Conservation (phyloP, 345 rosid genomes). For the Heritiera littoralis region DNA sequence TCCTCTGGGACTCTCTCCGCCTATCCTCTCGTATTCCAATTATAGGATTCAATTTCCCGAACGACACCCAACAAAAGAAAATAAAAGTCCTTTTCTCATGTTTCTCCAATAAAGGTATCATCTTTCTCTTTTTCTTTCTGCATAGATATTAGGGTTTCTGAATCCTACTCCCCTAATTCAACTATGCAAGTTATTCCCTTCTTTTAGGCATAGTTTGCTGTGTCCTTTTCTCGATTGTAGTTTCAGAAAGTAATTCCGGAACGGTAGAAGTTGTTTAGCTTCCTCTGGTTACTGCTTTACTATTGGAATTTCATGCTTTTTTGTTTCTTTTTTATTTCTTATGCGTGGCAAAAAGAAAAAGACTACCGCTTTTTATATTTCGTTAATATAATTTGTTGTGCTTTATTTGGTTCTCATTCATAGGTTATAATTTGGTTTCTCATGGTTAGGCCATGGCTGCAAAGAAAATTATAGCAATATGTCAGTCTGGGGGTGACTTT, state of each 20-base stretch:
- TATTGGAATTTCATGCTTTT: background rate
- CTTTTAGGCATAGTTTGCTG: background rate
- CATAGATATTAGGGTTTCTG: slow-evolving; percentile 18
- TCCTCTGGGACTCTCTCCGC: background rate
- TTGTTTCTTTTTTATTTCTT: background rate
- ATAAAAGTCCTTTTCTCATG: background rate
- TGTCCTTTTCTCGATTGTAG: background rate
- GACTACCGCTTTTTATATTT: background rate
- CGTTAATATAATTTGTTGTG: background rate
- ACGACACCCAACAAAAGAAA: background rate
- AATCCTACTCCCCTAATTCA: background rate
- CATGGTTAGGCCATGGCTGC: slow-evolving; percentile 55
- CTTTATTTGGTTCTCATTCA: background rate
- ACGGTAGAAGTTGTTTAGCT: background rate
- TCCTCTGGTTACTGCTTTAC: background rate
- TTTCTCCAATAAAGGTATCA: slow-evolving; percentile 8
- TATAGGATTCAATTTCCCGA: background rate
- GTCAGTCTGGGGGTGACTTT: slow-evolving; percentile 92
- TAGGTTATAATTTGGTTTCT: background rate
- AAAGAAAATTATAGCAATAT: slow-evolving; percentile 86
- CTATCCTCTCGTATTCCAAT: background rate
- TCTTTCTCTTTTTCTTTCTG: background rate
- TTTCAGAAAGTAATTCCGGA: background rate
- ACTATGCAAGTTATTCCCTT: background rate
- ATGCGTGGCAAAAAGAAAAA: background rate